Evolutionary conservation across 2,329 filamentous ascomycete species (phyloP), one percentile per base, ranked within the genome.

Genomic region (Lasiodiplodia gonubiensis): DNA sequence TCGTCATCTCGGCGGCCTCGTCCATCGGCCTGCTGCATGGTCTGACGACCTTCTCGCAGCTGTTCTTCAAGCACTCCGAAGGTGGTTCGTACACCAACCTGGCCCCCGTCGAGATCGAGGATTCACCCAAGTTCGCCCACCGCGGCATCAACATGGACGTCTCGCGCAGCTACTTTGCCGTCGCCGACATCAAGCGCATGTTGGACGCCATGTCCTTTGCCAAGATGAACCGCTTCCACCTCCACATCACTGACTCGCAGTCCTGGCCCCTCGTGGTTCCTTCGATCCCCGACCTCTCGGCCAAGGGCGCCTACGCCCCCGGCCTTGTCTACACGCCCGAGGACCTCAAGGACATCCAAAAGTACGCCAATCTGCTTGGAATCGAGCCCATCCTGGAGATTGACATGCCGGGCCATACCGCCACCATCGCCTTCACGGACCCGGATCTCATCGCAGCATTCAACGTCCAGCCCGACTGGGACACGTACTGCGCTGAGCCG

Each of bases 181-280:
- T 92, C 27, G 77, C 82, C 3, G 87, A 91, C 72, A 89, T 97
- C 71, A 84, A 89, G 74, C 88, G 89, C 61, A 92, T 89, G 64
- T 91, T 97, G 70, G 91, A 96, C 74, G 90, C 88, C 49, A 80
- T 91, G 70, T 83, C 90, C 1, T 93, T 88, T 86, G 92, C 89
- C 81, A 95, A 96, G 81, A 86, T 95, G 83, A 95, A 95, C 80
- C 85, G 89, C 6, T 84, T 96, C 67, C 92, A 95, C 78, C 82
- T 94, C 65, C 92, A 96, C 81, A 85, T 90, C 67, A 95, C 92
- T 4, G 92, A 96, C 78, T 89, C 90, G 18, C 92, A 96, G 78
- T 92, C 92, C 4, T 96, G 92, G 90, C 93, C 93, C 0, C 82
- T 97, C 27, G 92, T 93, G 71, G 89, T 97, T 60, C 91, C 92